phyloP scores from a whole-genome alignment of 192 early-diverging fungal species.

The Gaertneriomyces semiglobifer region DNA sequence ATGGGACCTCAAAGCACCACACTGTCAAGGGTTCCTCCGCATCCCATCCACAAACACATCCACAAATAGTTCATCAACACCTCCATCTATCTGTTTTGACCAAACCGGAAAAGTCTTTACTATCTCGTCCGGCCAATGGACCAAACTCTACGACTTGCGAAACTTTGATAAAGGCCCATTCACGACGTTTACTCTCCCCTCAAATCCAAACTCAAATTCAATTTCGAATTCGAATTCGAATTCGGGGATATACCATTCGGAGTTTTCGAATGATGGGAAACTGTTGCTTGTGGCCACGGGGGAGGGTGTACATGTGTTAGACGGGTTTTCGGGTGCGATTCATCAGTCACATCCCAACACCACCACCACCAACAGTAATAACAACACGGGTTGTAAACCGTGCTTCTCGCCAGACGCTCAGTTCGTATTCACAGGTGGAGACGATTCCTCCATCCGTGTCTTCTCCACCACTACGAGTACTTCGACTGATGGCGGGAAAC shows the following conservation, averaged over 20 bases:
- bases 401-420: no score
- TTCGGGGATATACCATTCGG: not conserved
- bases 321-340: conserved; percentile 58
- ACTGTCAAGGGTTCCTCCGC: conserved; percentile 49
- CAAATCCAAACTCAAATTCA: no score
- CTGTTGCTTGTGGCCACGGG: conserved; percentile 65
- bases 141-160: conserved; percentile 73
- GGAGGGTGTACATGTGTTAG: conserved; percentile 60
- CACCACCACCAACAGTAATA: conserved; percentile 5
- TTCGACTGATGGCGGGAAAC: no score
- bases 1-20: conserved; percentile 74
- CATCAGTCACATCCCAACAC: conserved; percentile 36
- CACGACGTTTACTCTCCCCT: not conserved
- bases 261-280: conserved; percentile 76
- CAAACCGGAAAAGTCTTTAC: conserved; percentile 77
- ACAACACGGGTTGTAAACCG: no score
- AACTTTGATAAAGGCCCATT: conserved; percentile 46
- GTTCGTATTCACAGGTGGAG: no score
- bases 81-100: conserved; percentile 69
- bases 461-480: no score
- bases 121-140: conserved; percentile 45
- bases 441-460: no score
- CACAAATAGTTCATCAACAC: conserved; percentile 29
- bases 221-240: no score
- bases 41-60: conserved; percentile 18